Evolutionary conservation across 169 alveolate species (phyloP).

Genomic region (Cryptosporidium tyzzeri): DNA sequence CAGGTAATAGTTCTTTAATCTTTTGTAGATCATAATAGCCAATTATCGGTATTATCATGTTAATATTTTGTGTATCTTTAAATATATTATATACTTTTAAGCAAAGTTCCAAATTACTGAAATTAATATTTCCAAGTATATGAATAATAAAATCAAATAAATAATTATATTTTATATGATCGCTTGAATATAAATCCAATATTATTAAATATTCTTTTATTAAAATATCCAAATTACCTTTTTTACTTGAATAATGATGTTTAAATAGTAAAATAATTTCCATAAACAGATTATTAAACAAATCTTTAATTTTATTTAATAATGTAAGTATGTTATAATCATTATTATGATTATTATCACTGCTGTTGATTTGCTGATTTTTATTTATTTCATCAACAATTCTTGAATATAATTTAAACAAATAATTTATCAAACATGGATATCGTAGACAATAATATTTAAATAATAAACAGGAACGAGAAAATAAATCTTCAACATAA

Average conservation of each 20-base stretch:
- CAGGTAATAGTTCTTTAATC: conserved; percentile 41
- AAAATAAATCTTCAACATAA: conserved; percentile 28
- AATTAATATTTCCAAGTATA: conserved; percentile 1
- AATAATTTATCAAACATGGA: conserved; percentile 23
- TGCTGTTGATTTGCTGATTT: background rate
- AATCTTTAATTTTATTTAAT: conserved; percentile 26
- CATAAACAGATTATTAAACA: conserved; percentile 8
- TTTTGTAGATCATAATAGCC: conserved; percentile 41
- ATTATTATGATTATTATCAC: background rate
- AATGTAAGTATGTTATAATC: background rate
- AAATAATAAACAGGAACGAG: background rate
- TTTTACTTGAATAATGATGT: conserved; percentile 24
- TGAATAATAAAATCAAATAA: conserved; percentile 21
- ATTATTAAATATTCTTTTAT: conserved; percentile 37
- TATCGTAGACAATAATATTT: conserved; percentile 34
- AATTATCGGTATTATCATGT: conserved; percentile 31
- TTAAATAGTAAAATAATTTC: conserved; percentile 31
- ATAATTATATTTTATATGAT: conserved; percentile 4
- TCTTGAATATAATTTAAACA: conserved; percentile 1
- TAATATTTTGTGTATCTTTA: conserved; percentile 13
- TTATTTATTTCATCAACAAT: background rate
- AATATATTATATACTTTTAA: conserved; percentile 36
- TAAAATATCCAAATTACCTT: conserved; percentile 8
- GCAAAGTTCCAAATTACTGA: background rate
- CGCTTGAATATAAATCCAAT: conserved; percentile 22